Conservation (phyloP, 2,329 filamentous ascomycete species). For the Trichoderma asperellum region DNA sequence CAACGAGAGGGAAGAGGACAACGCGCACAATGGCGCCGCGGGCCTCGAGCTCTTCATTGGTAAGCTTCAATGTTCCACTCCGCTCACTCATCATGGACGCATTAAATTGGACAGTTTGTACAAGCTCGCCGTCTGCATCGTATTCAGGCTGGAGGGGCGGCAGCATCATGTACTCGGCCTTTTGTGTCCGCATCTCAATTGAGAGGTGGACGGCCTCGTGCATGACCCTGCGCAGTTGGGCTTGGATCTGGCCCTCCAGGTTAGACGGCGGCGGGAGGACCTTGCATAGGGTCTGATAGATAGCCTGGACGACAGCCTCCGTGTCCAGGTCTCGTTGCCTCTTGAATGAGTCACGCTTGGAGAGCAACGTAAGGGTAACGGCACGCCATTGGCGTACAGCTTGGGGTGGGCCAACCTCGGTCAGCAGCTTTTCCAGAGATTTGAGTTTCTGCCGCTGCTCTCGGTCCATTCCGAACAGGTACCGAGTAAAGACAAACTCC, state of each 20-base stretch:
- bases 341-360: slow-evolving; percentile 77
- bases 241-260: slow-evolving; percentile 77
- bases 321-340: slow-evolving; percentile 86
- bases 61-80: slow-evolving; percentile 60
- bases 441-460: slow-evolving; percentile 98
- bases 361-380: slow-evolving; percentile 87
- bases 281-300: slow-evolving; percentile 80
- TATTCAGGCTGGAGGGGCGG: slow-evolving; percentile 94
- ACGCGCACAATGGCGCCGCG: slow-evolving; percentile 80
- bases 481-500: slow-evolving; percentile 97
- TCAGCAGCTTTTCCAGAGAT: slow-evolving; percentile 86
- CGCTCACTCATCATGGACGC: slow-evolving; percentile 93
- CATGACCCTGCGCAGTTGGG: slow-evolving; percentile 85
- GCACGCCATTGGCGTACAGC: slow-evolving; percentile 98
- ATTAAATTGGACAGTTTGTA: slow-evolving; percentile 88
- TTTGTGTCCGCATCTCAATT: slow-evolving; percentile 95
- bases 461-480: slow-evolving; percentile 97
- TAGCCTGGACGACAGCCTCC: slow-evolving; percentile 85
- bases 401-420: slow-evolving; percentile 81
- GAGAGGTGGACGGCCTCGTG: slow-evolving; percentile 86
- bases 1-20: slow-evolving; percentile 93
- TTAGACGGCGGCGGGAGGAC: slow-evolving; percentile 86
- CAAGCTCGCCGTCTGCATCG: slow-evolving; percentile 87
- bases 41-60: slow-evolving; percentile 80
- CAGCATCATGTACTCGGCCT: slow-evolving; percentile 98